A percentile compares a stretch with the other conserved stretches of the same genome.
Conservation (phyloP, 2,329 filamentous ascomycete species). For the Piedraia hortae region DNA sequence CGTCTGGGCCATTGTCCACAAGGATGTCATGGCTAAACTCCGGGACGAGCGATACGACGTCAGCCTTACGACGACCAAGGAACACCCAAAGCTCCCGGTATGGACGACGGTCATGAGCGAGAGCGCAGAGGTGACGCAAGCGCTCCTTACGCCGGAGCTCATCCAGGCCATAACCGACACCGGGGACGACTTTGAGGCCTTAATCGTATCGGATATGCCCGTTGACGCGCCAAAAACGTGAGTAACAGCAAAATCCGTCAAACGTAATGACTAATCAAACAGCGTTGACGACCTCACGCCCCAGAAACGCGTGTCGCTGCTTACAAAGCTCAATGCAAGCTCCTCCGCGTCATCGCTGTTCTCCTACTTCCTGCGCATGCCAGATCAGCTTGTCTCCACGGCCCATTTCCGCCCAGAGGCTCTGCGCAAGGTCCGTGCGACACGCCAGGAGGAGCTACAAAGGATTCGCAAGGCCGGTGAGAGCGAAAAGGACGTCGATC, state of each 20-base stretch:
- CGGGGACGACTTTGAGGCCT: constrained; percentile 57
- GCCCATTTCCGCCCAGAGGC: constrained; percentile 79
- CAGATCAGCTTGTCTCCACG: constrained; percentile 46
- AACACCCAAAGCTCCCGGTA: constrained; percentile 60
- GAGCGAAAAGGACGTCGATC: constrained; percentile 36
- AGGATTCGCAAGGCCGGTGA: constrained; percentile 59
- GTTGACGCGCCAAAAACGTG: constrained; percentile 64
- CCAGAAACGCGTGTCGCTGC: constrained; percentile 66
- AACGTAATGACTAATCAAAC: constrained; percentile 1
- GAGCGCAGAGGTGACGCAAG: constrained; percentile 78
- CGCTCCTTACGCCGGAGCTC: constrained; percentile 65
- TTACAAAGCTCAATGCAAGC: constrained; percentile 33
- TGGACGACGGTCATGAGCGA: constrained; percentile 94
- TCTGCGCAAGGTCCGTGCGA: constrained; percentile 50
- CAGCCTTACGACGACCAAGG: constrained; percentile 78
- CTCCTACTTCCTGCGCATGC: constrained; percentile 48
- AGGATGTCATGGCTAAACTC: constrained; percentile 70
- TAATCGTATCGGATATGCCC: constrained; percentile 77
- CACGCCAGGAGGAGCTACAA: constrained; percentile 53
- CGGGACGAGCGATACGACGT: constrained; percentile 86
- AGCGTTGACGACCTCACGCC: constrained; percentile 62
- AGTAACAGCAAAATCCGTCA: constrained; percentile 8
- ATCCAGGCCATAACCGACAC: constrained; percentile 51
- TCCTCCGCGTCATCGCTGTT: constrained; percentile 41
- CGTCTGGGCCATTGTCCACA: constrained; percentile 87